These are phyloP conservation scores for Nasturtium officinale DNA, from an alignment of 345 rosid genomes.

Conservation along the genomic window DNA sequence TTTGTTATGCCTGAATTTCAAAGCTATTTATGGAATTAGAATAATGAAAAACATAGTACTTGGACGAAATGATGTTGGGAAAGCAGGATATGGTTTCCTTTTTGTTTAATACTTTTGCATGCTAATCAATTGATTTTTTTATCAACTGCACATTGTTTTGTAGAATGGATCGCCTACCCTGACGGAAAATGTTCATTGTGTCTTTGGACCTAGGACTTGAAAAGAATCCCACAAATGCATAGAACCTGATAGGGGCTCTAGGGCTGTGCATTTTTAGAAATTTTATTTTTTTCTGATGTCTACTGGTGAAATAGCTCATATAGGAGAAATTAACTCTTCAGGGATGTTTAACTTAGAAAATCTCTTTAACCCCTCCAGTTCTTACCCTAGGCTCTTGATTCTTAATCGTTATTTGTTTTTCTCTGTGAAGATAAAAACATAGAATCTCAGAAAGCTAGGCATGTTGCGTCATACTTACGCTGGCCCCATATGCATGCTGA, in stretches of 20 bases:
- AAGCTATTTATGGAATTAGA: neutral
- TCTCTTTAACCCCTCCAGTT: conserved; percentile 20
- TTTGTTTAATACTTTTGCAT: neutral
- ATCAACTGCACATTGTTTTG: neutral
- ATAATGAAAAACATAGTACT: conserved; percentile 2
- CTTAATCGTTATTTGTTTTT: conserved; percentile 24
- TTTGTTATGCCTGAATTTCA: neutral
- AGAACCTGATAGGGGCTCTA: conserved; percentile 14
- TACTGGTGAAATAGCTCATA: conserved; percentile 33
- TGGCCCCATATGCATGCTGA: conserved; percentile 98
- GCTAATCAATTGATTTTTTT: neutral
- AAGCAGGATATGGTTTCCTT: conserved; percentile 1
- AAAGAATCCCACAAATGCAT: conserved; percentile 15
- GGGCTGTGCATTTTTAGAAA: conserved; percentile 10
- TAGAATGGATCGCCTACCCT: conserved; percentile 16
- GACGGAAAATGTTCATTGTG: conserved; percentile 10
- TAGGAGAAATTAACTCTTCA: conserved; percentile 20
- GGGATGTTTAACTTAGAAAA: conserved; percentile 13
- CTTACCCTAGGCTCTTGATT: conserved; percentile 17
- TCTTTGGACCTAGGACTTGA: conserved; percentile 12
- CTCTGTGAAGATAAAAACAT: conserved; percentile 52
- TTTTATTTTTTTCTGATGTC: neutral
- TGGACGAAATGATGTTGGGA: conserved; percentile 8
- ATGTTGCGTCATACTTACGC: conserved; percentile 65
- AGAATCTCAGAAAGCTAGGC: conserved; percentile 50